Base-by-base conservation (phyloP, 73 alveolate species). In the Durusdinium trenchii region DNA sequence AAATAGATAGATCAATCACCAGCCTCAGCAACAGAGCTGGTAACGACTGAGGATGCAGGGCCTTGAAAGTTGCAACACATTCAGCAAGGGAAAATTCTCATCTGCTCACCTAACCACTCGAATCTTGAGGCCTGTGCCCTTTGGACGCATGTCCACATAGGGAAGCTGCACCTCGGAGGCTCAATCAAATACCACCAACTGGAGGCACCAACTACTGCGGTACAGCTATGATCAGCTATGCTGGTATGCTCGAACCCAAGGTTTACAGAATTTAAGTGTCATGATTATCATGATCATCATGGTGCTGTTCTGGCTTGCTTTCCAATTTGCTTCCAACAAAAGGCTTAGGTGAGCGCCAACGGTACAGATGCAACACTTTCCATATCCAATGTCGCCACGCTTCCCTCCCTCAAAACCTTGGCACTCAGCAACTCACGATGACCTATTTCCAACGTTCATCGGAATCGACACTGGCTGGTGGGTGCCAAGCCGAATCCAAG, bases 371-470 rank as follows among this genome's bases (percentile, higher is more conserved):
- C 91, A 4, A 81, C 48, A 48, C 91, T 81, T 81, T 81, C 91
- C 91, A 81, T 67, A 10, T 81, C 91, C 91, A 81, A 48, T 26
- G 91, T 81, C 48, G 91, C 91, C 5, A 81, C 69, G 36, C 91
- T 81, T 30, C 91, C 91, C 50, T 81, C 91, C 36, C 71, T 47
- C 67, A 81, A 9, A 6, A 67, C 91, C 91, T 81, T 3, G 35
- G 91, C 73, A 60, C 18, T 23, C 18, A 32, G 73, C 30, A 60
- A n/a, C n/a, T 60, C 73, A 60, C 18, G 30, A 60, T 60, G 73
- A 57, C n/a, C n/a, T n/a, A n/a, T n/a, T 57, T 60, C 73, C 7
- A 60, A 1, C 32, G 12, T 57, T 57, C 14, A 32, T 42, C n/a
- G 14, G 32, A 36, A 38, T 26, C 9, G 54, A 16, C 85, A 75